Evolutionary conservation across 805 yeast genomes (phyloP).

Genomic region (Yamadazyma endophytica): DNA sequence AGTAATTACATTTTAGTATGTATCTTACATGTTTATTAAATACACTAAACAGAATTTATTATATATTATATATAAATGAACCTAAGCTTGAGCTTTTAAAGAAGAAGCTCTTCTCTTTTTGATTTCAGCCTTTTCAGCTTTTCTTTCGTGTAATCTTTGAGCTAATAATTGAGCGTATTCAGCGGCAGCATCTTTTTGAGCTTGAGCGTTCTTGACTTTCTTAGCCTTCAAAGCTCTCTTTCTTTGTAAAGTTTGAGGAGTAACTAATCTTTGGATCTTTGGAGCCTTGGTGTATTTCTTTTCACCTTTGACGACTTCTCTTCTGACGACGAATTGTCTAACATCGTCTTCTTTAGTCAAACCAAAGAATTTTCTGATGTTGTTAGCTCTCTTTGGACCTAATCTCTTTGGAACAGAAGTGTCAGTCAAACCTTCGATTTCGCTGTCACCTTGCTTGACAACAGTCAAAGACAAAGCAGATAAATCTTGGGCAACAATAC

Average conservation of each 20-base stretch:
- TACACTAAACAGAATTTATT: constrained; percentile 17
- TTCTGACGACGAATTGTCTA: constrained; percentile 88
- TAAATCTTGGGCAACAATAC: constrained; percentile 96
- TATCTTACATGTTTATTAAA: constrained; percentile 14
- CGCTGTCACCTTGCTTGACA: constrained; percentile 96
- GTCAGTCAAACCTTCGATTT: constrained; percentile 95
- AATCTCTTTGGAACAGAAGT: constrained; percentile 95
- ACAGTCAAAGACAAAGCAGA: constrained; percentile 91
- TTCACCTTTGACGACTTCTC: constrained; percentile 97
- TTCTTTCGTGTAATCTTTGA: constrained; percentile 95
- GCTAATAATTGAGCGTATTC: constrained; percentile 99
- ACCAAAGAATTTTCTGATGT: constrained; percentile 99
- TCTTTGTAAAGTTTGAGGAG: constrained; percentile 99
- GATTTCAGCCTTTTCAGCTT: constrained; percentile 97
- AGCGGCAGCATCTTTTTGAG: constrained; percentile 99
- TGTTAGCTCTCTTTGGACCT: constrained; percentile 99
- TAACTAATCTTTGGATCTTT: constrained; percentile 98
- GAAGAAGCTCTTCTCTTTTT: constrained; percentile 99
- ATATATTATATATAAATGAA: constrained; percentile 1
- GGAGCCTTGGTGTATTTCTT: constrained; percentile 99
- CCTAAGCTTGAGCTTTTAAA: constrained; percentile 67
- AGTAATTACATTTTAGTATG: neutral
- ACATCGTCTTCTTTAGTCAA: constrained; percentile 91
- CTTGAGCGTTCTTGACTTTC: constrained; percentile 96
- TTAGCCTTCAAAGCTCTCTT: constrained; percentile 93